Base-by-base conservation (phyloP, 192 early-diverging fungal genomes). In the Backusella tuberculispora region DNA sequence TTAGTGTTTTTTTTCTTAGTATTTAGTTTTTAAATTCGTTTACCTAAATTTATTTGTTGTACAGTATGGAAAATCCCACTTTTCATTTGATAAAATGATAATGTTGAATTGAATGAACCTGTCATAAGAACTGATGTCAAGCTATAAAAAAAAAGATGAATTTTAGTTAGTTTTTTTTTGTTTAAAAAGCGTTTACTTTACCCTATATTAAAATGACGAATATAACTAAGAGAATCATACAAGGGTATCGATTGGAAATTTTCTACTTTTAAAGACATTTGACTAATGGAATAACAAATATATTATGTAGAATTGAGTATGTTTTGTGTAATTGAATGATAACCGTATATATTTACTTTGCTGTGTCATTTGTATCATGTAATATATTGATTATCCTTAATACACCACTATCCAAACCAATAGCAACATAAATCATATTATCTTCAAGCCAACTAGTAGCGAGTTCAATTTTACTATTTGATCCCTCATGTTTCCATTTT, bases 201-300 rank as follows among this genome's bases (percentile, higher is more conserved):
- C 66, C 66, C 19, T 21, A 44, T 68, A 45, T 45, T 38, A 24
- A 68, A 68, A 68, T 68, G 42, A 26, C n/a, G 8, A 24, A 68
- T n/a, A 68, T 45, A 45, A 45, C 66, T 68, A 13, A 21, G 19
- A 6, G 38, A 24, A 24, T 24, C 66, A 42, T 68, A 24, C 13
- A 68, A 42, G 4, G 40, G 37, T 68, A 68, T 68, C 0, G 64
- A 38, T 34, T 66, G 53, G 8, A 60, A 60, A n/a, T 26, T 60
- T 24, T 60, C 53, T 60, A 60, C 21, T 60, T 60, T 60, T 12
- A 24, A 60, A 60, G 10, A 60, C 9, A 24, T 19, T 12, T 19
- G 21, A 13, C 53, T 60, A 60, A 60, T 26, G 6, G 8, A 43
- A 42, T 42, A 5, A 42, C 3, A 42, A 48, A 0, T 8, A 53